phyloP scores from a whole-genome alignment of 23 red algal genomes.

The Porphyridium purpureum region DNA sequence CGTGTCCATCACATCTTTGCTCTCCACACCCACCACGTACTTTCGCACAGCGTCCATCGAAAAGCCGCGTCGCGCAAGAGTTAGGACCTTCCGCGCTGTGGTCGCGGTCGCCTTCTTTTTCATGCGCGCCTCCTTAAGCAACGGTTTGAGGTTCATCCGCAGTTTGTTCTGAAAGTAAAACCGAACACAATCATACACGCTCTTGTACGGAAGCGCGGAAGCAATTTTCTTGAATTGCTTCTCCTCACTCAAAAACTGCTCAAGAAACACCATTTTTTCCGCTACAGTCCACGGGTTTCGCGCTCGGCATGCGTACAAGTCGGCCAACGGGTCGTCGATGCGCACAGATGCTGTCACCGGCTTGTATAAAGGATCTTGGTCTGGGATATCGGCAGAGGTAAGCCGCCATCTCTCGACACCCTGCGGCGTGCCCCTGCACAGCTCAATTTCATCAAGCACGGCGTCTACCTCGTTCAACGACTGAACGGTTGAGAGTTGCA shows the following conservation, averaged over 20 bases:
- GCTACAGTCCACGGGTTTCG: conserved; percentile 26
- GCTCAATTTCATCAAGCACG: neutral
- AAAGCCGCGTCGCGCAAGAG: too few species aligned
- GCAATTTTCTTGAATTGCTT: conserved; percentile 9
- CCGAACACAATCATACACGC: conserved; percentile 10
- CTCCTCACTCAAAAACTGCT: conserved; percentile 8
- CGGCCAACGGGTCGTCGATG: conserved; percentile 16
- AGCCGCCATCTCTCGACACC: neutral
- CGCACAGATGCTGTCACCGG: neutral
- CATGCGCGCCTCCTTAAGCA: conserved; percentile 5
- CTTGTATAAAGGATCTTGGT: neutral
- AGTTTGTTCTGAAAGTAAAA: conserved; percentile 51
- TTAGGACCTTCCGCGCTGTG: too few species aligned
- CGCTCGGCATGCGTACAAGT: conserved; percentile 2
- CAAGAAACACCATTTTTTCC: conserved; percentile 19
- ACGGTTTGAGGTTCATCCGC: conserved; percentile 12
- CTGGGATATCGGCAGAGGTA: neutral
- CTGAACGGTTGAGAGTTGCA: too few species aligned
- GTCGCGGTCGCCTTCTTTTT: too few species aligned
- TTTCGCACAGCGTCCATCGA: too few species aligned
- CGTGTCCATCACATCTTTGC: too few species aligned
- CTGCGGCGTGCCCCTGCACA: neutral
- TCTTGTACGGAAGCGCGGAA: conserved; percentile 22
- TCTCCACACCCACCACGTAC: too few species aligned
- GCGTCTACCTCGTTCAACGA: neutral